A percentile compares a stretch with the other conserved stretches of the same genome.
phyloP scores from a whole-genome alignment of 2,329 filamentous ascomycete species.

The Neopestalotiopsis clavispora region DNA sequence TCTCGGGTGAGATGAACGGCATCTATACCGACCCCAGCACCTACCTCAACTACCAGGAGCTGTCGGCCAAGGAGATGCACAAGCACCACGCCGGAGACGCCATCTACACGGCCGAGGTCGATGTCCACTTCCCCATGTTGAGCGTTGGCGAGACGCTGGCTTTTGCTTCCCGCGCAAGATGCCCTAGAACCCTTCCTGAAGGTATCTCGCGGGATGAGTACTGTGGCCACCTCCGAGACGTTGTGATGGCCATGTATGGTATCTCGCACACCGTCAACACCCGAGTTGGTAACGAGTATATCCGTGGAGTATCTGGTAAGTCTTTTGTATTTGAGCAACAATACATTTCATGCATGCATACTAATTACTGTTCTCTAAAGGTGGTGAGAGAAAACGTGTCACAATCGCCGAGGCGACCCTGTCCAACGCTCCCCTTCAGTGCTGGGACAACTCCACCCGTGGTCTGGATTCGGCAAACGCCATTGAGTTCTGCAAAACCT shows the following conservation, averaged over 20 bases:
- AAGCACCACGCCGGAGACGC: conserved; percentile 52
- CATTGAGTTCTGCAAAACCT: conserved; percentile 74
- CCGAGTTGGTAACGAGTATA: conserved; percentile 67
- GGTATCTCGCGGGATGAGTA: background rate
- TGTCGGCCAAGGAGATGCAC: conserved; percentile 8
- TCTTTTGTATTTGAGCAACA: background rate
- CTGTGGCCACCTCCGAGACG: conserved; percentile 57
- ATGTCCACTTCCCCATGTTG: conserved; percentile 69
- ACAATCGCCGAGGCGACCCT: conserved; percentile 66
- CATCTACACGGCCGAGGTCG: conserved; percentile 68
- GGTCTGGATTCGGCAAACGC: conserved; percentile 78
- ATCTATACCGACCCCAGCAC: conserved; percentile 48
- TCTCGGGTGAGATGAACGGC: conserved; percentile 58
- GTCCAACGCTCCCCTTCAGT: conserved; percentile 64
- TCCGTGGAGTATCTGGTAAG: conserved; percentile 66
- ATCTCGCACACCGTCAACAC: conserved; percentile 77
- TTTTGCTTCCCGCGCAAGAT: conserved; percentile 64
- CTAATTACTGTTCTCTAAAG: conserved; percentile 32
- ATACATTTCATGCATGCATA: no score
- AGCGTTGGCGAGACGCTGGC: conserved; percentile 67
- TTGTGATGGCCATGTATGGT: conserved; percentile 77
- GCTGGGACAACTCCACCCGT: conserved; percentile 76
- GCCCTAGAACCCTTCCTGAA: background rate
- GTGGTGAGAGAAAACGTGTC: conserved; percentile 74
- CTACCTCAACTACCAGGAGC: conserved; percentile 57